Evolutionary conservation across 352 stramenopile species (phyloP), one percentile per base, ranked within the genome.

Genomic region (Pythium plurisporium): DNA sequence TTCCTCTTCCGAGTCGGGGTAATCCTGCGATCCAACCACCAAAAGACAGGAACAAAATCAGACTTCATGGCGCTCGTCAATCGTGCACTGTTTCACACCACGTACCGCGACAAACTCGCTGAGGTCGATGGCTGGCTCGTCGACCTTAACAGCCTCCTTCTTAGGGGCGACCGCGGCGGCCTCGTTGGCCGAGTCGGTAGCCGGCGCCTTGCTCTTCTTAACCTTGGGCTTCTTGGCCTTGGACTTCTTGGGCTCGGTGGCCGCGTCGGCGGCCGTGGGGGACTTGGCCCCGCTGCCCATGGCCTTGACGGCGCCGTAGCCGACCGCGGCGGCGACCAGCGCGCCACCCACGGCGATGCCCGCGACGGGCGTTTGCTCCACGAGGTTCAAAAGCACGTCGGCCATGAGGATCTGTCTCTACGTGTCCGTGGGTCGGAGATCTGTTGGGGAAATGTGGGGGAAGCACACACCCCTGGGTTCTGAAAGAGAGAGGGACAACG

Each of bases 1-100:
- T 52, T 93, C 82, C 47, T 93, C 82, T 51, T 93, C 82, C 41
- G 80, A 87, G 64, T 93, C 82, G 40, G 82, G 80, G 59, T 83
- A 81, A 60, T 93, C 80, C 68, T 65, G 36, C 30, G n/a, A n/a
- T n/a, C n/a, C n/a, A n/a, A n/a, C n/a, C n/a, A 31, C 1, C 25
- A 5, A 12, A 29, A 47, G 12, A 46, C 14, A 23, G 38, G 17
- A 41, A 40, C 2, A 26, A 40, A 11, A 19, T 14, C 17, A 49
- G n/a, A n/a, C n/a, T n/a, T n/a, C n/a, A n/a, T n/a, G n/a, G n/a
- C n/a, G n/a, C n/a, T n/a, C n/a, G 34, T 42, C 34, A 33, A 37
- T 26, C 33, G 8, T 27, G 19, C 20, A 44, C 33, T 11, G 7
- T 9, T 44, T 66, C 33, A 37, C n/a, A 52, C 12, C 4, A 60